phyloP scores from a whole-genome alignment of 2,329 filamentous ascomycete genomes.

The Colletotrichum liriopes region DNA sequence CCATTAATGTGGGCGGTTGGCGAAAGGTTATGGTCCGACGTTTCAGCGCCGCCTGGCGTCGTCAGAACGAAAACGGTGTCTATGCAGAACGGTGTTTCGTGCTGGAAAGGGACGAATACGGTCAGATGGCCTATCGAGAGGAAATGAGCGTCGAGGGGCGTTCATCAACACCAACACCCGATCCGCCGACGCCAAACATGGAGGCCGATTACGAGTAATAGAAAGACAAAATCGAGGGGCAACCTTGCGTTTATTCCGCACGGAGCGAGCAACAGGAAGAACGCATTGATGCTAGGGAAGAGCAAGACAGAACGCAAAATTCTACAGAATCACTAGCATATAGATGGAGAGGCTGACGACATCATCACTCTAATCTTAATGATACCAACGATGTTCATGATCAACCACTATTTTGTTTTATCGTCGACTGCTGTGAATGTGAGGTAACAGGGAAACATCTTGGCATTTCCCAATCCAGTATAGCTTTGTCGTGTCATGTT shows the following conservation, averaged over 20 bases:
- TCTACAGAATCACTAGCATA: slow-evolving; percentile 15
- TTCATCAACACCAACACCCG: slow-evolving; percentile 43
- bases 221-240: neutral
- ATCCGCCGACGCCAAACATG: slow-evolving; percentile 32
- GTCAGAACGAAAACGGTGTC: slow-evolving; percentile 58
- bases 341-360: slow-evolving; percentile 20
- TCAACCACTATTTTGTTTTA: neutral
- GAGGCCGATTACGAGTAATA: slow-evolving; percentile 27
- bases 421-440: neutral
- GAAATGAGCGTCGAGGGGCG: slow-evolving; percentile 41
- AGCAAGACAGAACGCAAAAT: neutral
- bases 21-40: slow-evolving; percentile 61
- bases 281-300: slow-evolving; percentile 12
- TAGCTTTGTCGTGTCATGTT: neutral
- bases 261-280: neutral
- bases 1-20: slow-evolving; percentile 66
- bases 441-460: neutral
- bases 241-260: neutral
- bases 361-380: slow-evolving; percentile 32
- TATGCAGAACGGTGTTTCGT: slow-evolving; percentile 66
- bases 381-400: slow-evolving; percentile 37
- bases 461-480: neutral
- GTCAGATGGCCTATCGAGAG: slow-evolving; percentile 39
- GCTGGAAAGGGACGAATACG: slow-evolving; percentile 49
- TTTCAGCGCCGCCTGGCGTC: slow-evolving; percentile 58